phyloP scores from a whole-genome alignment of 2,329 filamentous ascomycete species.

The Camptophora hylomeconis region DNA sequence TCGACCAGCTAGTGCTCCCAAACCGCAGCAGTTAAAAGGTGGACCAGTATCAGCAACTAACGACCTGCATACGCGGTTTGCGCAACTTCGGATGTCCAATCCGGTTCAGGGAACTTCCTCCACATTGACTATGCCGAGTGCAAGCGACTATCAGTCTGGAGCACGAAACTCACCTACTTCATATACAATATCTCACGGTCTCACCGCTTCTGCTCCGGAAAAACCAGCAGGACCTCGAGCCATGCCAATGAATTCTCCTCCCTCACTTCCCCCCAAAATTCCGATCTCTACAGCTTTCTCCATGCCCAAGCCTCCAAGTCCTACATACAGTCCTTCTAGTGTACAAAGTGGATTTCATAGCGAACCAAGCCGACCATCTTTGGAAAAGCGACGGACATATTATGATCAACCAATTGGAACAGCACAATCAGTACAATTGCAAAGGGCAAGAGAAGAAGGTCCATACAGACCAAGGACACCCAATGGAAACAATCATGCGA shows the following conservation, averaged over 20 bases:
- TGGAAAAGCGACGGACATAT: conserved; percentile 17
- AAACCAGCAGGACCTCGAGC: conserved; percentile 29
- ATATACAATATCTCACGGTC: too few species aligned
- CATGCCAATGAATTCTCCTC: conserved; percentile 24
- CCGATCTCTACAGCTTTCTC: conserved; percentile 23
- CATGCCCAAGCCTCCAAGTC: conserved; percentile 34
- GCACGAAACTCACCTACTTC: too few species aligned
- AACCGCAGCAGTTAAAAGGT: conserved; percentile 14
- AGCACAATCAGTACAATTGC: conserved; percentile 23
- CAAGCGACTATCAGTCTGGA: conserved; percentile 10
- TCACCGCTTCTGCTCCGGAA: conserved; percentile 16
- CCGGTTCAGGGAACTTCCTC: conserved; percentile 3
- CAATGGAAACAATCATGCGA: conserved; percentile 25
- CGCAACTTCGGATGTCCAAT: conserved; percentile 14
- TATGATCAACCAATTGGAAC: conserved; percentile 24
- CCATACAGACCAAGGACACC: conserved; percentile 32
- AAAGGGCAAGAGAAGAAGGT: conserved; percentile 25
- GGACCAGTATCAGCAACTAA: conserved; percentile 10
- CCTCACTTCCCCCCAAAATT: conserved; percentile 30
- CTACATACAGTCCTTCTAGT: conserved; percentile 34
- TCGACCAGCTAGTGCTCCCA: conserved; percentile 13
- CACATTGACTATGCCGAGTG: conserved; percentile 12
- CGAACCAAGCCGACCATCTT: conserved; percentile 26
- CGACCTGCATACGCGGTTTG: conserved; percentile 16
- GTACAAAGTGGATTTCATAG: conserved; percentile 28